These are phyloP conservation scores for Iris macrosiphon DNA, from an alignment of 106 monocot genomes.

Conservation along the genomic window DNA sequence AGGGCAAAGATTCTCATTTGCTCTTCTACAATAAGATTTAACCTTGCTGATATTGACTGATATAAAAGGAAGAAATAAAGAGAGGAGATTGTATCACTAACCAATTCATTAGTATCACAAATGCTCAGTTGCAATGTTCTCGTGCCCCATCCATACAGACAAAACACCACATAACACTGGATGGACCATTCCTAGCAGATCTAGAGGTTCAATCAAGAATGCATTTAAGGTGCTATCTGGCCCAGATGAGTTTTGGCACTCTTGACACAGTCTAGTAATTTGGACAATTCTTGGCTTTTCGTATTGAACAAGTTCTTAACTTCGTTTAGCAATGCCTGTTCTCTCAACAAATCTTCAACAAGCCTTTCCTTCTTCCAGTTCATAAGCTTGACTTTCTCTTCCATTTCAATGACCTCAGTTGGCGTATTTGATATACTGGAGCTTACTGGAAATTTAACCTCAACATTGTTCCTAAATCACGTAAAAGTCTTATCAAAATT, in stretches of 20 bases:
- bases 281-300: conserved; percentile 12
- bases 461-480: conserved; percentile 32
- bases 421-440: conserved; percentile 23
- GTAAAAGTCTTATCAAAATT: not conserved
- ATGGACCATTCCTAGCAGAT: no score
- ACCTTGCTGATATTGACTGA: no score
- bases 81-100: no score
- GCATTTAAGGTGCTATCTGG: conserved; percentile 25
- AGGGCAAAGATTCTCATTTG: no score
- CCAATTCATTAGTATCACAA: no score
- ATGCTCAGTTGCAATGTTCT: no score
- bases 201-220: not conserved
- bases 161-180: no score
- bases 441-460: conserved; percentile 52
- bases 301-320: conserved; percentile 32
- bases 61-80: no score
- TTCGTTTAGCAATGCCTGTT: conserved; percentile 42
- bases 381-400: conserved; percentile 53
- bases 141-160: no score
- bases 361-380: conserved; percentile 69
- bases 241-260: conserved; percentile 7
- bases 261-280: conserved; percentile 13
- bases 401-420: conserved; percentile 25
- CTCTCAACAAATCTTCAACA: conserved; percentile 57
- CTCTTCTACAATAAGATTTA: no score